phyloP scores from a whole-genome alignment of 495 filamentous ascomycete species.

The Penicillium waksmanii region DNA sequence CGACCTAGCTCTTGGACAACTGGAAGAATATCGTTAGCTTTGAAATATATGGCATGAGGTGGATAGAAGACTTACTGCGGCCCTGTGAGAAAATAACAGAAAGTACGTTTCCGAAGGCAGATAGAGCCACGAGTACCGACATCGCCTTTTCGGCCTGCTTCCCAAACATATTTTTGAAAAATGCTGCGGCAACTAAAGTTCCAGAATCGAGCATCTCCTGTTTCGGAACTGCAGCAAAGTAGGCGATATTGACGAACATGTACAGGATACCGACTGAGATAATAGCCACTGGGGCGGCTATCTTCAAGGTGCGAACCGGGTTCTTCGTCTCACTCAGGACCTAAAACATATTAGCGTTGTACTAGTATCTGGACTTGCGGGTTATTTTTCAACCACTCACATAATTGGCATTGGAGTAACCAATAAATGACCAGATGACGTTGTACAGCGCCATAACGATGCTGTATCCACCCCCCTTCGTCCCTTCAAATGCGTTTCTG shows the following conservation, averaged over 20 bases:
- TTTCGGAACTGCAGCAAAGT: constrained; percentile 69
- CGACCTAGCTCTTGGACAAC: constrained; percentile 68
- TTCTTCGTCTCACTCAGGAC: constrained; percentile 65
- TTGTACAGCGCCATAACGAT: constrained; percentile 67
- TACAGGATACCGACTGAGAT: constrained; percentile 64
- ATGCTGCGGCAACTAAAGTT: constrained; percentile 62
- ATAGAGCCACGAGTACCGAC: constrained; percentile 73
- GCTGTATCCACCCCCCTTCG: constrained; percentile 59
- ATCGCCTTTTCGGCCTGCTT: constrained; percentile 59
- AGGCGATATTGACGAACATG: constrained; percentile 72
- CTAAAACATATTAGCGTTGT: constrained; percentile 30
- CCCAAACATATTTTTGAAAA: constrained; percentile 72
- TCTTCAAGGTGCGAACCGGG: constrained; percentile 63
- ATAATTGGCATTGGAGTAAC: constrained; percentile 66
- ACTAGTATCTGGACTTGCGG: background rate
- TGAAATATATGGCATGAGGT: constrained; percentile 24
- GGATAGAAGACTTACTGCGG: constrained; percentile 50
- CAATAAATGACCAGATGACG: constrained; percentile 70
- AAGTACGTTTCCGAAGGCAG: constrained; percentile 71
- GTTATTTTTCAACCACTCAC: constrained; percentile 19
- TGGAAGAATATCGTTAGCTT: background rate
- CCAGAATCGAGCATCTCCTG: constrained; percentile 62
- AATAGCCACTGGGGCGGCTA: constrained; percentile 66
- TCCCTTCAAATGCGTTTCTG: constrained; percentile 64
- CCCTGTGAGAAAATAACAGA: constrained; percentile 71